Percentiles rank a stretch among this genome's conserved stretches.
phyloP scores from a whole-genome alignment of 257 asterid genomes.

The Fraxinus cuspidata region DNA sequence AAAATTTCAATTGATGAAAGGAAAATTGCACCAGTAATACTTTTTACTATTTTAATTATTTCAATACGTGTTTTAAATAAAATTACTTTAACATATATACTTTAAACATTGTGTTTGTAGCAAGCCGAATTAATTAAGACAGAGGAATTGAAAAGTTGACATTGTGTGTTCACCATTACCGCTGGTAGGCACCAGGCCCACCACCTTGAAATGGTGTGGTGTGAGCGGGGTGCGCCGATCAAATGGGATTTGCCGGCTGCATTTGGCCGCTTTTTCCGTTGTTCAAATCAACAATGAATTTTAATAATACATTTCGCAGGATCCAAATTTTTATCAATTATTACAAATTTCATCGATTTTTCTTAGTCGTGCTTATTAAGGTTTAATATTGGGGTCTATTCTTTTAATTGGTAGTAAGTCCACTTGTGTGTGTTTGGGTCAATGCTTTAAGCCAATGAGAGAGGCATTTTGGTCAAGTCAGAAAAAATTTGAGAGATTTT shows the following conservation, averaged over 20 bases:
- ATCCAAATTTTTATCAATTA: too few relatives aligned
- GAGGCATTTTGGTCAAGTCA: slow-evolving; percentile 16
- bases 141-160: not conserved
- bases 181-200: not conserved
- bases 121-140: not conserved
- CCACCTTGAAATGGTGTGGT: not conserved
- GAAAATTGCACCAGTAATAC: too few relatives aligned
- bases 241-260: slow-evolving; percentile 36
- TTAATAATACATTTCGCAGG: too few relatives aligned
- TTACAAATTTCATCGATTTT: too few relatives aligned
- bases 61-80: not conserved
- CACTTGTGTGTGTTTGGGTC: not conserved
- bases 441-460: slow-evolving; percentile 33
- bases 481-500: slow-evolving; percentile 20
- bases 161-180: not conserved
- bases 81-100: not conserved
- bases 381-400: too few relatives aligned
- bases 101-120: not conserved
- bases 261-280: slow-evolving; percentile 24
- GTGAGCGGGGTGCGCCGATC: slow-evolving; percentile 28
- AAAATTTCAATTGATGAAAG: too few relatives aligned
- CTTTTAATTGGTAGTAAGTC: slow-evolving; percentile 7
- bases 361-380: too few relatives aligned
- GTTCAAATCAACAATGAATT: too few relatives aligned
- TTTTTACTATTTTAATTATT: too few relatives aligned